Conservation (phyloP, 129 eudicot species). For the Artemisia argyi region DNA sequence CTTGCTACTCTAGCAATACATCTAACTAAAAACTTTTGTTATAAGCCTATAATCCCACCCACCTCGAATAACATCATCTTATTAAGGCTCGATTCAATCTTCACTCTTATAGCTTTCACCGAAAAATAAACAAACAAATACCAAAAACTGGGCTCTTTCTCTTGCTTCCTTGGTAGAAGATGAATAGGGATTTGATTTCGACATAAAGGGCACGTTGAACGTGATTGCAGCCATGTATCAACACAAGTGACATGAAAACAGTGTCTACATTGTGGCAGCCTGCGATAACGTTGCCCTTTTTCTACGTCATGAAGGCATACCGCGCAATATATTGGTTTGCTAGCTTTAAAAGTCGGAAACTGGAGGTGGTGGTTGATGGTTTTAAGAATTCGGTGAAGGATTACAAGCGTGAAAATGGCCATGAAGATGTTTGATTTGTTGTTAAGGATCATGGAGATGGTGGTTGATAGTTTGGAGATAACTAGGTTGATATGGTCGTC, state of each 20-base stretch:
- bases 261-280: slow-evolving; percentile 47
- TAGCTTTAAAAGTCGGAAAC: slow-evolving; percentile 33
- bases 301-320: slow-evolving; percentile 48
- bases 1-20: too few relatives aligned
- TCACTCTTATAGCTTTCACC: slow-evolving; percentile 30
- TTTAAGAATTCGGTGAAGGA: slow-evolving; percentile 30
- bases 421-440: slow-evolving; percentile 17
- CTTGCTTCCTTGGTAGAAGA: slow-evolving; percentile 31
- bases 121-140: slow-evolving; percentile 35
- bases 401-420: slow-evolving; percentile 4
- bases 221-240: slow-evolving; percentile 46
- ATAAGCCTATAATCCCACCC: not conserved
- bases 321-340: slow-evolving; percentile 25
- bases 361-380: slow-evolving; percentile 25
- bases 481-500: slow-evolving; percentile 14
- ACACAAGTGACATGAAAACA: slow-evolving; percentile 50
- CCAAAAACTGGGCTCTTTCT: slow-evolving; percentile 19
- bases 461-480: slow-evolving; percentile 20
- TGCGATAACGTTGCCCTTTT: slow-evolving; percentile 43
- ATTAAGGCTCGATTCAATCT: slow-evolving; percentile 20
- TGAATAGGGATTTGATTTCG: slow-evolving; percentile 39
- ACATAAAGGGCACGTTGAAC: slow-evolving; percentile 57
- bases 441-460: not conserved
- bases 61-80: slow-evolving; percentile 28
- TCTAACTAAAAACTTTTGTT: not conserved